These are phyloP conservation scores for Cyberlindnera euphorbiae DNA, from an alignment of 805 yeast species.

Conservation along the genomic window DNA sequence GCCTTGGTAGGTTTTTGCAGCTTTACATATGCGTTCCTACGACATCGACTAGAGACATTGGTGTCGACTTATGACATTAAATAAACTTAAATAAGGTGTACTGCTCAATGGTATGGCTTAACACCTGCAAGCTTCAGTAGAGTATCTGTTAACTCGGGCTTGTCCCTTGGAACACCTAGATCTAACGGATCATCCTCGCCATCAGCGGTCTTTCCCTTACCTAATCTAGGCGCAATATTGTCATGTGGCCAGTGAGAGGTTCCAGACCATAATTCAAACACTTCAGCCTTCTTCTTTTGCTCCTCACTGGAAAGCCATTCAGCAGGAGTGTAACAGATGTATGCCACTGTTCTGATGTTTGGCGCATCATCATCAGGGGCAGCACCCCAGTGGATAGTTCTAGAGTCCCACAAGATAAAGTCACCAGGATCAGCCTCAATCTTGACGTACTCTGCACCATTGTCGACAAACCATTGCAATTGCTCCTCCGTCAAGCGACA, in stretches of 20 bases:
- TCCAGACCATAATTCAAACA: constrained; percentile 25
- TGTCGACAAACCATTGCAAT: constrained; percentile 25
- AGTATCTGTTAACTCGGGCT: constrained; percentile 26
- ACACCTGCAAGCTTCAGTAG: constrained; percentile 29
- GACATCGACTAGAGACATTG: too few species aligned
- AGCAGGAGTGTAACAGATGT: constrained; percentile 29
- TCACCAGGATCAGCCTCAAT: constrained; percentile 32
- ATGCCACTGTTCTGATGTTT: constrained; percentile 28
- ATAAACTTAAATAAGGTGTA: background rate
- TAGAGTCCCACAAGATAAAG: constrained; percentile 32
- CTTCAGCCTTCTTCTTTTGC: constrained; percentile 18
- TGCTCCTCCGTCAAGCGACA: constrained; percentile 20
- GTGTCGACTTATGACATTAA: too few species aligned
- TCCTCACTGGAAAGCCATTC: constrained; percentile 29
- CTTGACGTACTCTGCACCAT: constrained; percentile 27
- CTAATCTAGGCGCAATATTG: constrained; percentile 19
- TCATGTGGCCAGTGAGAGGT: constrained; percentile 33
- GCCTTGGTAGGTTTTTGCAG: too few species aligned
- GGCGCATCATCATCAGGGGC: constrained; percentile 24
- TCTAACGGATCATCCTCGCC: constrained; percentile 25
- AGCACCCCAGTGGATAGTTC: constrained; percentile 29
- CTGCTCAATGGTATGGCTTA: constrained; percentile 7
- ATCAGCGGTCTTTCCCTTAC: constrained; percentile 14
- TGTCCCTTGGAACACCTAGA: constrained; percentile 21
- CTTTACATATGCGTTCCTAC: too few species aligned